phyloP scores from a whole-genome alignment of 805 yeast species.

The Yamadazyma takamatsuzukensis region DNA sequence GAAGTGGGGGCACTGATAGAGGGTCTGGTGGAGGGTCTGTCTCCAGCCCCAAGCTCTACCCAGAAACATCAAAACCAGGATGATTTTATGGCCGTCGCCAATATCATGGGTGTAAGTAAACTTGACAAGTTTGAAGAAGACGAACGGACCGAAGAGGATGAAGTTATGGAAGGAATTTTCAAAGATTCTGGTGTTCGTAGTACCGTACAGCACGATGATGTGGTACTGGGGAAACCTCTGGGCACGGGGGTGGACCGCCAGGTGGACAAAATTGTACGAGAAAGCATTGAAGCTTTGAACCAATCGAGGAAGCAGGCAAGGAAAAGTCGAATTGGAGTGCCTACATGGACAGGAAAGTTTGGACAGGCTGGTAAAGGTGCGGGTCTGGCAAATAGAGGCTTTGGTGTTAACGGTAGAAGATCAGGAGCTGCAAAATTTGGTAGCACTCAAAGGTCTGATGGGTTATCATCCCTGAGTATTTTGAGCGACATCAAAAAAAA shows the following conservation, averaged over 20 bases:
- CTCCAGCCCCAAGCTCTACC: too few relatives aligned
- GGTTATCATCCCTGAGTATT: slow-evolving; percentile 34
- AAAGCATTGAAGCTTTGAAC: slow-evolving; percentile 53
- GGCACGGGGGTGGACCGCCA: slow-evolving; percentile 55
- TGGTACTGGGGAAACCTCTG: slow-evolving; percentile 59
- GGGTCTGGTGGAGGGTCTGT: neutral
- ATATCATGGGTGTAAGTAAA: slow-evolving; percentile 68
- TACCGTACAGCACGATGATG: slow-evolving; percentile 73
- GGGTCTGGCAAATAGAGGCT: slow-evolving; percentile 10
- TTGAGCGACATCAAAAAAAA: slow-evolving; percentile 11
- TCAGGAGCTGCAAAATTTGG: neutral
- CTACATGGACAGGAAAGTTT: slow-evolving; percentile 95
- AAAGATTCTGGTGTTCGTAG: slow-evolving; percentile 64
- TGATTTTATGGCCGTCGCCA: slow-evolving; percentile 63
- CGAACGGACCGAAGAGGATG: slow-evolving; percentile 47
- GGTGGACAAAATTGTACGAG: slow-evolving; percentile 52
- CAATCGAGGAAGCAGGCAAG: slow-evolving; percentile 56
- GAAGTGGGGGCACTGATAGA: slow-evolving; percentile 5
- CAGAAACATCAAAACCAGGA: slow-evolving; percentile 54
- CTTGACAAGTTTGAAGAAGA: slow-evolving; percentile 57
- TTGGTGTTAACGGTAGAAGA: neutral
- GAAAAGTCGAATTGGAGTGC: slow-evolving; percentile 60
- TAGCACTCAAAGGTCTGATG: slow-evolving; percentile 1
- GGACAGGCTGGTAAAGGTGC: slow-evolving; percentile 71
- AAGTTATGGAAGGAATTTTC: slow-evolving; percentile 73